Evolutionary conservation across 2,329 filamentous ascomycete genomes (phyloP).

Genomic region (Cadophora gregata): DNA sequence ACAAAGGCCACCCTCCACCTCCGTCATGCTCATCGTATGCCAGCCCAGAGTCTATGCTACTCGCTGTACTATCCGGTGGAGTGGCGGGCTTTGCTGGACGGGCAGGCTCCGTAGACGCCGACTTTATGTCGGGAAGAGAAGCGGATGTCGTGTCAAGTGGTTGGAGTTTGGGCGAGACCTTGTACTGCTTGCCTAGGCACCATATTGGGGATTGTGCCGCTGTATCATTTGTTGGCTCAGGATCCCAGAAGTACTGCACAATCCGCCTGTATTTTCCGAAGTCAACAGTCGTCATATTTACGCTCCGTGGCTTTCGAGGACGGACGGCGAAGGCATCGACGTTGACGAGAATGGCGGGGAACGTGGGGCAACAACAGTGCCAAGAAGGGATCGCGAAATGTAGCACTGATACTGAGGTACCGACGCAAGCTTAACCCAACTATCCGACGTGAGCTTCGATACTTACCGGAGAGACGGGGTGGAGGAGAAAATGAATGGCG

Average conservation of each 20-base stretch:
- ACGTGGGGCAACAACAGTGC: conserved; percentile 25
- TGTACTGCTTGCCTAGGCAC: conserved; percentile 75
- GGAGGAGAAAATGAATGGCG: background rate
- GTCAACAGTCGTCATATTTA: conserved; percentile 68
- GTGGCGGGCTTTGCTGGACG: conserved; percentile 34
- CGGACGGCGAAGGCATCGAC: conserved; percentile 1
- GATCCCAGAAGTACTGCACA: conserved; percentile 92
- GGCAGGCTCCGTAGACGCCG: conserved; percentile 14
- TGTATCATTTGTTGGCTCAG: conserved; percentile 81
- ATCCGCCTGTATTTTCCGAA: conserved; percentile 81
- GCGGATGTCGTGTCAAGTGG: conserved; percentile 23
- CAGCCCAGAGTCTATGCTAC: conserved; percentile 40
- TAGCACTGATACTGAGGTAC: too few species aligned
- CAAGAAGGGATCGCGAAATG: background rate
- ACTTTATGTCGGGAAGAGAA: conserved; percentile 28
- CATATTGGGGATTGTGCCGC: conserved; percentile 74
- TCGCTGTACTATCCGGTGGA: conserved; percentile 43
- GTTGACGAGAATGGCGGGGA: conserved; percentile 26
- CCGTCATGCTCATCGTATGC: conserved; percentile 38
- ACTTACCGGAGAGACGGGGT: background rate
- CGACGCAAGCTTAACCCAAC: background rate
- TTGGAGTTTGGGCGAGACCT: conserved; percentile 27
- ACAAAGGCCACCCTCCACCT: conserved; percentile 74
- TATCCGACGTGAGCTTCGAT: background rate
- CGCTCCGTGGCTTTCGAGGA: conserved; percentile 9